Evolutionary conservation across 352 stramenopile species (phyloP), one percentile per base, ranked within the genome.

Genomic region (Elongisporangium undulatum): DNA sequence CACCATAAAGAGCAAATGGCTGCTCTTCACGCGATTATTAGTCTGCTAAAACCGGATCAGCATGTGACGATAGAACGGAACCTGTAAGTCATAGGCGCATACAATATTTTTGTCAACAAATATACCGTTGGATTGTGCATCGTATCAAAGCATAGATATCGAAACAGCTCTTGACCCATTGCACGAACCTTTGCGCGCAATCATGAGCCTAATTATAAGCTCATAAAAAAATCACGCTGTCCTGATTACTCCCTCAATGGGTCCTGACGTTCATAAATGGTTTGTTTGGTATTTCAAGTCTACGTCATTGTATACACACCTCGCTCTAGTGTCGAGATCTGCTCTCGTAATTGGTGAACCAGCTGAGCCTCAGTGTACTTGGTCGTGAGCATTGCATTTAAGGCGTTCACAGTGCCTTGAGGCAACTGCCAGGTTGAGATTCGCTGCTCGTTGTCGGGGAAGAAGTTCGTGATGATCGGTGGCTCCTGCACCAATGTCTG

Each of bases 381-480:
- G 19, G 62, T 38, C 1, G 66, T 69, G 26, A 84, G 66, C 15
- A 68, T 63, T 17, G 55, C 52, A 55, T 87, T 88, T 21, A 91
- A 34, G 0, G 77, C 77, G 22, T 82, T 84, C 52, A 79, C 65
- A 15, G 69, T 68, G 2, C 67, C 68, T 39, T 85, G 75, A 1
- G 82, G 82, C 2, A 92, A 58, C 26, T 89, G 82, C 85, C 85
- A 94, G 0, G 79, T 92, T 20, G 69, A 64, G 16, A 79, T 76
- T 10, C 80, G 78, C 23, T 72, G 56, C 21, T 68, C 56, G 49
- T 91, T 89, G 56, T 87, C 78, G 2, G 71, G 63, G 16, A 91
- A 94, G 55, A 80, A 77, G 56, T 79, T 77, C 15, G 67, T 67
- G 16, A 60, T 59, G 48, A 61, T 39, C 12, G 67, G 52, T 6